Evolutionary conservation across 2,329 filamentous ascomycete species (phyloP), one percentile per base, ranked within the genome.

Genomic region (Fusarium succisae): DNA sequence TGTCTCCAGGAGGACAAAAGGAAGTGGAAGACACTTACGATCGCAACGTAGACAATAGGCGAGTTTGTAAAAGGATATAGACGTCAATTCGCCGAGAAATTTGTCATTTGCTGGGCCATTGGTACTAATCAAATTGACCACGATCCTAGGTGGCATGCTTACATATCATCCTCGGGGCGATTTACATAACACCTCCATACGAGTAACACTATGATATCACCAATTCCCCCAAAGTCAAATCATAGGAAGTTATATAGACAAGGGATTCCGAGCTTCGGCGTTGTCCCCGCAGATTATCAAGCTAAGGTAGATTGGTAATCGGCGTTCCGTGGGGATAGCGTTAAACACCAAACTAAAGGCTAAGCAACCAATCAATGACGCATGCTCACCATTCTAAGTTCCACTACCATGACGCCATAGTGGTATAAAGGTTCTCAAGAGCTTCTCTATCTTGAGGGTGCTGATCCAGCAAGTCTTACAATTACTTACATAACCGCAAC

Each of bases 231-330:
- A 8, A n/a, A 14, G 22, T 24, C 17, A 35, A 20, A 51, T 14
- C 22, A 20, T 20, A 20, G 22, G 28, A 24, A 24, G 12, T 11
- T 24, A 35, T 35, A 24, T 6, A 51, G 17, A 20, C 3, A 35
- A 18, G 20, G 13, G 7, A 55, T 38, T 28, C 24, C 20, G 15
- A 50, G 30, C 8, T 35, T 50, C 30, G 8, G 55, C 8, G 7
- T 48, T 58, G n/a, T 22, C 43, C 43, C 24, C 32, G 32, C 43
- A 51, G 30, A 51, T 50, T 58, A 58, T 37, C n/a, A 58, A 58
- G 55, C 45, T 30, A 37, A 51, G 38, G n/a, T 35, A 32, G 41
- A 57, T 66, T 66, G 24, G 28, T 65, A 66, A 66, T 65, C 43
- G 15, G 18, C 17, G 22, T n/a, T 38, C 50, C 22, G 17, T n/a